These are phyloP conservation scores for Prunus campanulata DNA, from an alignment of 306 rosid genomes.

Conservation along the genomic window DNA sequence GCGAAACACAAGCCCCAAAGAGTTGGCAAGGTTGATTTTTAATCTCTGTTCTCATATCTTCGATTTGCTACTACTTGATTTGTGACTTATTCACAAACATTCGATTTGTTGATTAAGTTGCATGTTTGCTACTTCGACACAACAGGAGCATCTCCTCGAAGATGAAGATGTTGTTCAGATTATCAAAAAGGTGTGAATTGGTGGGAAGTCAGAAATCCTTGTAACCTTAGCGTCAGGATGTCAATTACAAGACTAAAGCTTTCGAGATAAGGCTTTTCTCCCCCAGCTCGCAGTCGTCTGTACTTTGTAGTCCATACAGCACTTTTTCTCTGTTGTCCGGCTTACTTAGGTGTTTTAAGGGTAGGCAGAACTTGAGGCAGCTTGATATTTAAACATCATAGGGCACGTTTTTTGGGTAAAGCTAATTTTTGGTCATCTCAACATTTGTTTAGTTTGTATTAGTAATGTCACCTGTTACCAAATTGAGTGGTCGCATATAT, in stretches of 20 bases:
- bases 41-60: neutral
- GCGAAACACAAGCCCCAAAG: conserved; percentile 97
- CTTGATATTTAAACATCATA: conserved; percentile 30
- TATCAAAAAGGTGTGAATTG: conserved; percentile 72
- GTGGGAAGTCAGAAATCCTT: neutral
- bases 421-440: neutral
- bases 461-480: neutral
- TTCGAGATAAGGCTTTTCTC: conserved; percentile 3
- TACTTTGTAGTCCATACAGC: neutral
- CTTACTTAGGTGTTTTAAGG: conserved; percentile 7
- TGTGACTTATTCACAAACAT: neutral
- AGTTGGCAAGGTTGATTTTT: conserved; percentile 74
- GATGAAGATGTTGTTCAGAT: conserved; percentile 99
- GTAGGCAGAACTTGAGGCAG: conserved; percentile 23
- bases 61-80: neutral
- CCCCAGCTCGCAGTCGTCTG: neutral
- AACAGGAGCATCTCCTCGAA: conserved; percentile 88
- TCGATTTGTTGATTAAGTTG: conserved; percentile 16
- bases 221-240: neutral
- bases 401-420: conserved; percentile 1
- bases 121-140: neutral
- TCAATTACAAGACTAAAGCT: neutral
- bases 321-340: neutral
- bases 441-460: conserved; percentile 3
- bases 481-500: neutral